Evolutionary conservation across 495 filamentous ascomycete genomes (phyloP), one percentile per base, ranked within the genome.

Genomic region (Choiromyces venosus): DNA sequence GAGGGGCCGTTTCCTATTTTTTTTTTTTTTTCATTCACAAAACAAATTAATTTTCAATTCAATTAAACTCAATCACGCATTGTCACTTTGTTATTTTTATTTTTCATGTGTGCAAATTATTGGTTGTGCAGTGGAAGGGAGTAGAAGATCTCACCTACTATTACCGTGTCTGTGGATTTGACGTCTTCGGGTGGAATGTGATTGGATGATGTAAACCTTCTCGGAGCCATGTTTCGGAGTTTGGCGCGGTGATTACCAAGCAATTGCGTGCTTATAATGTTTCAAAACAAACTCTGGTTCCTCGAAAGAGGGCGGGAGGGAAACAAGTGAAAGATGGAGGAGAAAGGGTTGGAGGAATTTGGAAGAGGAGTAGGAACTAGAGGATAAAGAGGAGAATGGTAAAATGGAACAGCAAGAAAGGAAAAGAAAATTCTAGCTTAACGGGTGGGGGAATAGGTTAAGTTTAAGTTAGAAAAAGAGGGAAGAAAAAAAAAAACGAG

Each of bases 1-100:
- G 89, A 87, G 68, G 89, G 89, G 42, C 89, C 89, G 77, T 89
- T 90, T 71, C 89, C 89, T 81, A 19, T 18, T 29, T 33, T 18
- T 18, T 12, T 39, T 69, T 73, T 35, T 64, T 68, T 65, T n/a
- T n/a, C n/a, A n/a, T n/a, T n/a, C n/a, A 35, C 56, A 44, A 14
- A 65, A 44, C n/a, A 64, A 9, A n/a, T 37, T 29, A 61, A 70
- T 33, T 71, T 33, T 71, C 42, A 37, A 65, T 56, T 75, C 19
- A 40, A 67, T 66, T 33, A 64, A 70, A 64, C 36, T 36, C 37
- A 66, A 21, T 52, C 29, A 36, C 33, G 25, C 21, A 40, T 56
- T 61, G 25, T 61, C 52, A 14, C n/a, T 21, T 16, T 52, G n/a
- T 56, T n/a, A n/a, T 29, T 61, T 61, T 16, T 25, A 33, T 33